Conservation (phyloP, 2,329 filamentous ascomycete species). For the Alternaria metachromatica region DNA sequence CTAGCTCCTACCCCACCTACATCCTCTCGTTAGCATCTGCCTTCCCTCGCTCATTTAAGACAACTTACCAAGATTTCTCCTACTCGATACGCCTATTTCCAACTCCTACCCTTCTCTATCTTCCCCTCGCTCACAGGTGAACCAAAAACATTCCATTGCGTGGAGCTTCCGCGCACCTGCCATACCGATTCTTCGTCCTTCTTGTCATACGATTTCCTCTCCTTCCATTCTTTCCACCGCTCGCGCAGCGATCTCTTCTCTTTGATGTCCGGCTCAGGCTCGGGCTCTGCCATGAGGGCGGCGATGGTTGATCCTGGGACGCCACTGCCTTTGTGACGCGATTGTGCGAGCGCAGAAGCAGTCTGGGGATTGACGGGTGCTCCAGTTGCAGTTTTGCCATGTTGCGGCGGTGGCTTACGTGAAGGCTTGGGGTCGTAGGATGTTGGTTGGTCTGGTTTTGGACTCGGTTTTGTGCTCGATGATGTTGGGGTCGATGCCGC, state of each 20-base stretch:
- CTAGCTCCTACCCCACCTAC: not conserved
- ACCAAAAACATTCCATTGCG: not conserved
- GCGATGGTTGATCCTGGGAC: not conserved
- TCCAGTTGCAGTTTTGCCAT: not conserved
- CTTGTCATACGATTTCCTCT: not conserved
- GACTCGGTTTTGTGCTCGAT: not conserved
- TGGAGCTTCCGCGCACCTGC: not conserved
- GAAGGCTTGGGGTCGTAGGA: conserved; percentile 14
- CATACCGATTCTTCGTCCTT: not conserved
- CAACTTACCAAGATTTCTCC: not conserved
- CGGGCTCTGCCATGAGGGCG: not conserved
- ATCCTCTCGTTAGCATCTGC: not conserved
- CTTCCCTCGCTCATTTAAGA: not conserved
- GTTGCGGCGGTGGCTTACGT: conserved; percentile 4
- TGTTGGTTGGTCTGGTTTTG: not conserved
- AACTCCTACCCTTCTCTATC: not conserved
- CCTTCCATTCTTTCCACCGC: not conserved
- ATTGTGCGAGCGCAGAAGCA: not conserved
- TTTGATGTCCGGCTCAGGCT: not conserved
- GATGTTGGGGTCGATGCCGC: not conserved
- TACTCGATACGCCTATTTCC: not conserved
- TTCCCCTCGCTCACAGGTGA: not conserved
- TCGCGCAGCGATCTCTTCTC: not conserved
- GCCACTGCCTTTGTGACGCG: not conserved
- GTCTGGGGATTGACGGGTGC: not conserved